These are phyloP conservation scores for Syzygium aromaticum DNA, from an alignment of 345 rosid genomes.

Conservation along the genomic window DNA sequence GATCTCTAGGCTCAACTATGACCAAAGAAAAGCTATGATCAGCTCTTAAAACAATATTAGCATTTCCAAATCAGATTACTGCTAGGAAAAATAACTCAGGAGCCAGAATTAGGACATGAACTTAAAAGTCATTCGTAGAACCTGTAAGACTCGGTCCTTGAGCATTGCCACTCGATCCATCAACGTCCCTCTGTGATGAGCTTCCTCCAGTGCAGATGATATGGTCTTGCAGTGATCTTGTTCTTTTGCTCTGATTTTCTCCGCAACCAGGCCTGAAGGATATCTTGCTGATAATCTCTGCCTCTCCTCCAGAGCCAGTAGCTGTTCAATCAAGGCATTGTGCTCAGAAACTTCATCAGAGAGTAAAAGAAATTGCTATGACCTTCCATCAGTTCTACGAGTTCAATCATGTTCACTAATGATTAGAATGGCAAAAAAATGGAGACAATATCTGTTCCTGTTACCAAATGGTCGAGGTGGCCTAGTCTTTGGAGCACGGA, in stretches of 20 bases:
- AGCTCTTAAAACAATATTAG: neutral
- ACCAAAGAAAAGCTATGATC: neutral
- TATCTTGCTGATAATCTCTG: constrained; percentile 7
- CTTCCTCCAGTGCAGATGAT: constrained; percentile 30
- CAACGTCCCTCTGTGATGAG: constrained; percentile 18
- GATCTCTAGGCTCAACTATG: constrained; percentile 12
- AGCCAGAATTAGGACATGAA: neutral
- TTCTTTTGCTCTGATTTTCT: constrained; percentile 4
- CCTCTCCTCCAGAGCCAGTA: constrained; percentile 22
- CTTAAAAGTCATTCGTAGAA: neutral
- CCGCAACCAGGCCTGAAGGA: neutral
- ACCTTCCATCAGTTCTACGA: neutral
- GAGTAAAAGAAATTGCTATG: neutral
- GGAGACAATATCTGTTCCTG: neutral
- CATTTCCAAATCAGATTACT: neutral
- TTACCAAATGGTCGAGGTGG: constrained; percentile 31
- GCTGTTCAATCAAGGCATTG: neutral
- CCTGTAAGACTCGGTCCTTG: constrained; percentile 27
- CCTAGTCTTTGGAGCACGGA: constrained; percentile 27
- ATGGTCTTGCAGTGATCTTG: constrained; percentile 11
- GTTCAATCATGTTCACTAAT: neutral
- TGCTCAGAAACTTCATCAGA: neutral
- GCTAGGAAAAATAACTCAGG: neutral
- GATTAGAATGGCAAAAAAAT: neutral
- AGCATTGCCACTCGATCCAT: constrained; percentile 23